Percentiles rank a stretch among this genome's conserved stretches.
Conservation (phyloP, 306 rosid genomes). For the Calophaca sinica region DNA sequence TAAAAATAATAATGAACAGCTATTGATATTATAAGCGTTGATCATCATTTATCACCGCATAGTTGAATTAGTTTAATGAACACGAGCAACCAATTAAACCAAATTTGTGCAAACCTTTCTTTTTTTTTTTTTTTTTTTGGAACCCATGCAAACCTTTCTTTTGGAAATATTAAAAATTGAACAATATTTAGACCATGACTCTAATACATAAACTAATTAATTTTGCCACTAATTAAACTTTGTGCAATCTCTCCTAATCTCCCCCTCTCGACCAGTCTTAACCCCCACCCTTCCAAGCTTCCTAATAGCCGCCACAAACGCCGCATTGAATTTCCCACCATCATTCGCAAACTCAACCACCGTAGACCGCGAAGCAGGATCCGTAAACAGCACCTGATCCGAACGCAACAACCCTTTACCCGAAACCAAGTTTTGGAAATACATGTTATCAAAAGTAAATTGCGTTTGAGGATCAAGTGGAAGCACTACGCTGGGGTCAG, state of each 20-base stretch:
- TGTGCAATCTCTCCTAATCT: slow-evolving; percentile 68
- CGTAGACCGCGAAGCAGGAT: slow-evolving; percentile 48
- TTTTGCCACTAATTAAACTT: slow-evolving; percentile 56
- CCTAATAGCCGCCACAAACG: slow-evolving; percentile 70
- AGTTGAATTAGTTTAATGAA: no score
- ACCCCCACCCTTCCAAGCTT: slow-evolving; percentile 85
- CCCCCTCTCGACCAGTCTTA: slow-evolving; percentile 67
- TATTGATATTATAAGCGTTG: no score
- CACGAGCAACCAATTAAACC: no score
- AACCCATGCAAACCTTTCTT: no score
- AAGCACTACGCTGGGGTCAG: slow-evolving; percentile 47
- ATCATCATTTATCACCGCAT: no score
- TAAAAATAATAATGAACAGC: no score
- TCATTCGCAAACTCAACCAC: slow-evolving; percentile 65
- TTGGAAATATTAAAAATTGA: no score
- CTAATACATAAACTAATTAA: no score
- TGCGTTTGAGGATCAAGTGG: slow-evolving; percentile 62
- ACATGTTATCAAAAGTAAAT: slow-evolving; percentile 62
- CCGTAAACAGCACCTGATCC: slow-evolving; percentile 65
- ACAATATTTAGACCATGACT: no score
- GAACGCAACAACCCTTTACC: slow-evolving; percentile 67
- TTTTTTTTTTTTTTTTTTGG: no score
- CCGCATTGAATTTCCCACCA: slow-evolving; percentile 51
- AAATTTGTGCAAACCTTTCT: no score
- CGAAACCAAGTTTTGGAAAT: slow-evolving; percentile 59